Percentiles rank a stretch among this genome's conserved stretches.
Evolutionary conservation across 495 filamentous ascomycete genomes (phyloP).

Genomic region (Parathielavia appendiculata): DNA sequence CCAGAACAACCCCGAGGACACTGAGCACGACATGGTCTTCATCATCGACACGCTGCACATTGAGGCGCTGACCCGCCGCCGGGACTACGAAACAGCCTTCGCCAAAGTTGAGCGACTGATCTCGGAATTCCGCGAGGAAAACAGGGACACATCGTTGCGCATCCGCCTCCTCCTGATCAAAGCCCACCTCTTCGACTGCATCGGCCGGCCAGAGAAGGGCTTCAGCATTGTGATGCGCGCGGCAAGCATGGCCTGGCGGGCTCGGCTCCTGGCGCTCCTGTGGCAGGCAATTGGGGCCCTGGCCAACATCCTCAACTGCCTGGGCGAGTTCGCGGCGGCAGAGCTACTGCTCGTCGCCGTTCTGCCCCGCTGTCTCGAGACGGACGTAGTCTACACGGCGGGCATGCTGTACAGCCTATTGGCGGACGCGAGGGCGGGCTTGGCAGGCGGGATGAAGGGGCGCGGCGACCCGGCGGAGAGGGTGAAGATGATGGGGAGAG

Average conservation of each 20-base stretch:
- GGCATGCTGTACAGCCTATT: conserved; percentile 69
- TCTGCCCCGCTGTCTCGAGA: conserved; percentile 78
- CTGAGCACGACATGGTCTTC: conserved; percentile 66
- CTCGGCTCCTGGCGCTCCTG: conserved; percentile 64
- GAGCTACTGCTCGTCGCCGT: conserved; percentile 62
- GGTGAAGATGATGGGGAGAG: conserved; percentile 28
- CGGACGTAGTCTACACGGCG: conserved; percentile 58
- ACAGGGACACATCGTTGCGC: conserved; percentile 68
- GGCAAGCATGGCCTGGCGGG: conserved; percentile 67
- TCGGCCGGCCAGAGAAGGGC: conserved; percentile 69
- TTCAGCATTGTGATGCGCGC: conserved; percentile 80
- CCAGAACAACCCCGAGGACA: conserved; percentile 41
- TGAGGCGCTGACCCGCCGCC: conserved; percentile 61
- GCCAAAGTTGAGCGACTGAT: conserved; percentile 61
- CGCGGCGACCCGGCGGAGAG: conserved; percentile 1
- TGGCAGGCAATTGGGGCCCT: conserved; percentile 73
- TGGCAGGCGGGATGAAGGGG: conserved; percentile 53
- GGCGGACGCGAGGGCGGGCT: conserved; percentile 77
- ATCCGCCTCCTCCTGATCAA: conserved; percentile 73
- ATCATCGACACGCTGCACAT: conserved; percentile 65
- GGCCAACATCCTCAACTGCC: conserved; percentile 59
- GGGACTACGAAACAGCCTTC: conserved; percentile 60
- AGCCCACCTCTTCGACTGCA: conserved; percentile 63
- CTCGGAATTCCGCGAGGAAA: conserved; percentile 59
- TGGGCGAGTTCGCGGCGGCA: conserved; percentile 72